Conservation (phyloP, 352 stramenopile genomes). For the Globisporangium canariense region DNA sequence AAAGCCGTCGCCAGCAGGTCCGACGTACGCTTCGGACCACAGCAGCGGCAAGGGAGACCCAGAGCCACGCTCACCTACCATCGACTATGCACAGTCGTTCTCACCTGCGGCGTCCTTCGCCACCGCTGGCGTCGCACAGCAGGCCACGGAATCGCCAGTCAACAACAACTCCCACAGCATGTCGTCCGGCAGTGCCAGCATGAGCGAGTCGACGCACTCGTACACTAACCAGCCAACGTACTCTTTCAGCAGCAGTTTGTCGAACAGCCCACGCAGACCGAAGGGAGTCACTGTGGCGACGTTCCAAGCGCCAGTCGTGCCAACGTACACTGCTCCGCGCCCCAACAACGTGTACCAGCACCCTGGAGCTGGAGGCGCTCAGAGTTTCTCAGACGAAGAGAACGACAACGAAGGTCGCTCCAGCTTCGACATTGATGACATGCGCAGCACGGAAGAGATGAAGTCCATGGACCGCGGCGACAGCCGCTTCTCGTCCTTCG, state of each 20-base stretch:
- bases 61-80: constrained; percentile 40
- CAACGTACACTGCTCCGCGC: constrained; percentile 18
- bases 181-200: constrained; percentile 10
- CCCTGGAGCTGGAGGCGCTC: constrained; percentile 11
- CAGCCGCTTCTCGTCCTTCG: constrained; percentile 21
- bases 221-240: constrained; percentile 15
- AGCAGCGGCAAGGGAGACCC: constrained; percentile 19
- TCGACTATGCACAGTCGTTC: constrained; percentile 49
- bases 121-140: not conserved
- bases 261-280: constrained; percentile 16
- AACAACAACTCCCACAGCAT: constrained; percentile 10
- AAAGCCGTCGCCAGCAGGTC: constrained; percentile 35
- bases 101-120: constrained; percentile 30
- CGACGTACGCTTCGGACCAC: constrained; percentile 35
- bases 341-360: constrained; percentile 21
- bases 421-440: constrained; percentile 84
- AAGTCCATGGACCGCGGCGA: constrained; percentile 36
- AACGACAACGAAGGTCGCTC: constrained; percentile 47
- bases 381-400: constrained; percentile 24
- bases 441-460: constrained; percentile 57
- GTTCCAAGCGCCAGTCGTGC: constrained; percentile 27
- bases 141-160: constrained; percentile 6
- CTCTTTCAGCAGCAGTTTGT: constrained; percentile 24
- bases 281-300: constrained; percentile 12
- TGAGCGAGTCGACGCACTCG: constrained; percentile 1